Evolutionary conservation across 106 monocot genomes (phyloP).

Genomic region (Platanthera guangdongensis): DNA sequence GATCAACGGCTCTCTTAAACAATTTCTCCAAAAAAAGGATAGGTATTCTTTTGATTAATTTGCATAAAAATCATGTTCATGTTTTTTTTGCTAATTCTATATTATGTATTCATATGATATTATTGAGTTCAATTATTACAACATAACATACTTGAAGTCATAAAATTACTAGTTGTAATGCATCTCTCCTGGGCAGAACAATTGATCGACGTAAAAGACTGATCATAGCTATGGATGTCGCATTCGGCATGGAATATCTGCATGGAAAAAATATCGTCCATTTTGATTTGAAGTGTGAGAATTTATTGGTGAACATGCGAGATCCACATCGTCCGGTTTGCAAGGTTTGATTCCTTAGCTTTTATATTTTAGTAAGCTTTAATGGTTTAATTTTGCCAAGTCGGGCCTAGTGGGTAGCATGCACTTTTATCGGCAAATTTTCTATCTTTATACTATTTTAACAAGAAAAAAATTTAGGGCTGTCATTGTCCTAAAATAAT

Average conservation of each 20-base stretch:
- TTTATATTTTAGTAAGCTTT: background rate
- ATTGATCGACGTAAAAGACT: conserved; percentile 94
- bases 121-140: background rate
- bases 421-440: background rate
- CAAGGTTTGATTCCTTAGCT: conserved; percentile 46
- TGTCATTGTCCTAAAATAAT: too few relatives aligned
- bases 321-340: conserved; percentile 94
- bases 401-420: background rate
- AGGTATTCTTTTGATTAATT: conserved; percentile 28
- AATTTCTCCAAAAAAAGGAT: conserved; percentile 78
- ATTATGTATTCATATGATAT: background rate
- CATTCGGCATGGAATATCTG: conserved; percentile 97
- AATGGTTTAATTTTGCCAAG: background rate
- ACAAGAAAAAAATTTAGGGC: too few relatives aligned
- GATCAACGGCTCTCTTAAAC: conserved; percentile 90
- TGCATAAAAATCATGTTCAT: background rate
- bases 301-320: conserved; percentile 91
- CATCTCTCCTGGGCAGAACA: conserved; percentile 48
- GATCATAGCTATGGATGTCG: conserved; percentile 90
- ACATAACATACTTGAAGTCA: background rate
- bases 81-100: background rate
- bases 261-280: conserved; percentile 95
- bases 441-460: too few relatives aligned
- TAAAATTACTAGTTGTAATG: background rate
- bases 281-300: conserved; percentile 97